Evolutionary conservation across 2,329 filamentous ascomycete genomes (phyloP), one percentile per base, ranked within the genome.

Genomic region (Colletotrichum ledebouriae): DNA sequence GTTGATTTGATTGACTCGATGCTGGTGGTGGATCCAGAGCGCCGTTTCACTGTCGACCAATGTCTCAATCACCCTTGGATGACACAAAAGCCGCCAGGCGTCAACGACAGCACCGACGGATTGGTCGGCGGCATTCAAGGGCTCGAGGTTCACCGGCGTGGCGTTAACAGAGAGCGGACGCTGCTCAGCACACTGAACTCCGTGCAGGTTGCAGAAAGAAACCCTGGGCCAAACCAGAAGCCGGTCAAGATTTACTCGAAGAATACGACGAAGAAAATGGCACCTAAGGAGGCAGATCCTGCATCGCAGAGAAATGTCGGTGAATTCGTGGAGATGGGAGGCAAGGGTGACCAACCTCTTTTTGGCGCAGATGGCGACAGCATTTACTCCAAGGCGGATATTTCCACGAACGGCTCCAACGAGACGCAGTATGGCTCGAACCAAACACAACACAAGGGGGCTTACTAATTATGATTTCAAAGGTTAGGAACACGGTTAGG

Each of bases 1-100:
- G 84, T 99, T 60, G 94, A 98, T 73, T 85, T 99, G 39, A 98
- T 99, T 72, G 96, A 99, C 78, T 87, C 87, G 47, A 99, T 99
- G 96, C 87, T 99, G 58, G 92, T 93, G 2, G 94, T 98, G 39
- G 90, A 98, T 71, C 90, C 94, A 2, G 89, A 93, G 33, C 88
- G 91, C 78, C 90, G 96, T 56, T 95, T 92, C 78, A 95, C 92
- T 0, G 89, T 99, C 69, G 94, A 98, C 71, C 89, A 97, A 74
- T 98, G 96, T 76, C 86, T 99, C 10, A 84, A 92, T 72, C 96
- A 99, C 76, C 94, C 95, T 0, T 99, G 96, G 96, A 88, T 94
- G 61, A 94, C 89, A 0, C 86, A 89, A 71, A 86, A 81, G 46
- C 71, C 77, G 13, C 82, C 87, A 41, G 89, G 86, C 69, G 84